phyloP scores from a whole-genome alignment of 2,329 filamentous ascomycete genomes.

The Aureobasidium uvarum region DNA sequence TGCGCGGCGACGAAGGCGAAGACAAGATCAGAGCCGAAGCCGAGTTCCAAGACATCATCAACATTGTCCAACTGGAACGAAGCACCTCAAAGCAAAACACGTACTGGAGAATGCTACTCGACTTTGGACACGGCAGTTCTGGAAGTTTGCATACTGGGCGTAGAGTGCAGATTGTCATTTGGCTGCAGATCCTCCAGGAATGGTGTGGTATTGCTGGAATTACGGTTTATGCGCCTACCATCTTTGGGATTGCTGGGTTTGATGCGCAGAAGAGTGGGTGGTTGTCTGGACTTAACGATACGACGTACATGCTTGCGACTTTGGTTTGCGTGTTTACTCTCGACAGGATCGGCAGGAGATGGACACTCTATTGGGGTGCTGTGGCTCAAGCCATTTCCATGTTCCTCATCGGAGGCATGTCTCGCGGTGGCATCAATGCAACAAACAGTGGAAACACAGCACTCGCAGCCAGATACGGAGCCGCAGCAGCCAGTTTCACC shows the following conservation, averaged over 20 bases:
- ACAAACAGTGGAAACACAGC: constrained; percentile 31
- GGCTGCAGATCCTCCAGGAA: constrained; percentile 45
- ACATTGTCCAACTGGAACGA: constrained; percentile 60
- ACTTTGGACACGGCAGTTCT: constrained; percentile 30
- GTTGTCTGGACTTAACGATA: constrained; percentile 45
- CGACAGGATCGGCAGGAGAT: constrained; percentile 38
- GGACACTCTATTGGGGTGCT: constrained; percentile 40
- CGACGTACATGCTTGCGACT: constrained; percentile 39
- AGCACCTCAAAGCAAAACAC: constrained; percentile 37
- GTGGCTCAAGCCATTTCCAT: constrained; percentile 38
- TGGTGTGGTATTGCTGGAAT: constrained; percentile 40
- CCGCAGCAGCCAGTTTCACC: constrained; percentile 66
- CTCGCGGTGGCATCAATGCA: constrained; percentile 34
- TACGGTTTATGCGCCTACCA: constrained; percentile 41
- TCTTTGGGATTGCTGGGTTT: constrained; percentile 39
- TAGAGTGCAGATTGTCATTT: constrained; percentile 42
- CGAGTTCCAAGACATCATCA: constrained; percentile 67
- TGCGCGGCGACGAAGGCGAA: constrained; percentile 54
- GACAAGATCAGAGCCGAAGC: constrained; percentile 50
- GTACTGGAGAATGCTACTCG: constrained; percentile 39
- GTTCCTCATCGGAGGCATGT: constrained; percentile 39
- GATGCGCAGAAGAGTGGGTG: constrained; percentile 42
- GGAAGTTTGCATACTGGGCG: constrained; percentile 40
- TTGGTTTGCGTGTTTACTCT: constrained; percentile 41
- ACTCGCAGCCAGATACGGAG: constrained; percentile 42